Evolutionary conservation across 345 rosid genomes (phyloP).

Genomic region (Syzygium aqueum): DNA sequence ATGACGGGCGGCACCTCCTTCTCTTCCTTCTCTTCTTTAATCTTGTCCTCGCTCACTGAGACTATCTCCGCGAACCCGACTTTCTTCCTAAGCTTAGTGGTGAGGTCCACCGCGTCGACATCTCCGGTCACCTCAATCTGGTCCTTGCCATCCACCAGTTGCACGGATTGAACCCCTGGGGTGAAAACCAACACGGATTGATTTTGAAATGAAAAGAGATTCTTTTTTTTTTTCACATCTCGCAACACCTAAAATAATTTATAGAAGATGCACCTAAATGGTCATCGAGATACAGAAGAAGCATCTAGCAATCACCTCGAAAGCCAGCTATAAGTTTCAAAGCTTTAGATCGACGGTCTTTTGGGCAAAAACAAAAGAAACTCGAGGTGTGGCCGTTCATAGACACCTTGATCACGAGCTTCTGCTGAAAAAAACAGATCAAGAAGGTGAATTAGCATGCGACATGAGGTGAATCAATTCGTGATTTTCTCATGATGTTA

Average conservation of each 20-base stretch:
- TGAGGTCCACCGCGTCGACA: not conserved
- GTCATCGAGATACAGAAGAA: not conserved
- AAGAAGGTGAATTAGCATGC: not conserved
- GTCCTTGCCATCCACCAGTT: not conserved
- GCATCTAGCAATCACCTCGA: no score
- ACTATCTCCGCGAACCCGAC: not conserved
- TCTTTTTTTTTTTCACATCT: not conserved
- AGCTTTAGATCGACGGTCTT: not conserved
- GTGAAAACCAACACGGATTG: not conserved
- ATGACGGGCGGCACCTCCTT: not conserved
- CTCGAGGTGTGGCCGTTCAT: not conserved
- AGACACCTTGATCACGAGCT: not conserved
- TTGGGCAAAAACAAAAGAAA: not conserved
- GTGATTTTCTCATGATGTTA: not conserved
- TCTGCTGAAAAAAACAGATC: not conserved
- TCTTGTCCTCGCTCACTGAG: not conserved
- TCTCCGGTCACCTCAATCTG: not conserved
- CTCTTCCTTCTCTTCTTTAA: rapidly evolving
- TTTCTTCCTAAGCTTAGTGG: not conserved
- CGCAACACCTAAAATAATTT: not conserved
- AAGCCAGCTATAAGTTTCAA: not conserved
- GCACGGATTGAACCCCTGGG: not conserved
- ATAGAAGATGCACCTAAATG: not conserved
- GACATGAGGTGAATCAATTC: not conserved
- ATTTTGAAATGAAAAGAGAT: not conserved